A percentile compares a stretch with the other conserved stretches of the same genome.
These are phyloP conservation scores for Solanum medicagineum DNA, from an alignment of 257 asterid species.

Conservation along the genomic window DNA sequence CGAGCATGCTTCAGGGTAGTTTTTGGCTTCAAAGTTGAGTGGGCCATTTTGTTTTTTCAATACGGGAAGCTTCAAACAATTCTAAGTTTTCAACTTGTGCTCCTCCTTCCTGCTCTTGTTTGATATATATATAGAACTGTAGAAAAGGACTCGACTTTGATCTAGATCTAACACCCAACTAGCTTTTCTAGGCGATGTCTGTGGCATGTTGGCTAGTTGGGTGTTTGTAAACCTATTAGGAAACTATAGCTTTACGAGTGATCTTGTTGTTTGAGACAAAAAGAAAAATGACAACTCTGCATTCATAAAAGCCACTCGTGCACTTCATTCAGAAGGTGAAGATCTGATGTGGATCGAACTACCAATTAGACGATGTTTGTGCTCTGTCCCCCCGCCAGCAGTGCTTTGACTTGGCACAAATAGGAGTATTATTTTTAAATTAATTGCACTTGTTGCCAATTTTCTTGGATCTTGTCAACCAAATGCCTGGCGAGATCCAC, in stretches of 20 bases:
- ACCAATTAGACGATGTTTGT: background rate
- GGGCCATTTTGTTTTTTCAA: background rate
- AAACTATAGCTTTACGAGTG: background rate
- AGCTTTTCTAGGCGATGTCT: background rate
- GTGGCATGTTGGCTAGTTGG: background rate
- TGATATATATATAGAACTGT: background rate
- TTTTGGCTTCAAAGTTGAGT: background rate
- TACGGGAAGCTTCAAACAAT: background rate
- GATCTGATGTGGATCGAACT: background rate
- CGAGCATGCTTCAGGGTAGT: background rate
- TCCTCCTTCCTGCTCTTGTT: background rate
- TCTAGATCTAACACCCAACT: background rate
- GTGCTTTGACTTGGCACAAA: background rate
- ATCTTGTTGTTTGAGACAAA: background rate
- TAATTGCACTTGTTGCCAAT: background rate
- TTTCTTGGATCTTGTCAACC: background rate
- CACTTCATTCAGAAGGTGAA: background rate
- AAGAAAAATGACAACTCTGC: background rate
- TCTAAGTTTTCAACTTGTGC: background rate
- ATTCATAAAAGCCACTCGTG: background rate
- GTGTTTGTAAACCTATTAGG: background rate
- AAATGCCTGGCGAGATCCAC: background rate
- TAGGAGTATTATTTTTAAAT: background rate
- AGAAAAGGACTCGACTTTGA: background rate
- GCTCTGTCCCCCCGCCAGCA: background rate